Evolutionary conservation across 73 alveolate genomes (phyloP), one percentile per base, ranked within the genome.

Genomic region (Effrenium voratum): DNA sequence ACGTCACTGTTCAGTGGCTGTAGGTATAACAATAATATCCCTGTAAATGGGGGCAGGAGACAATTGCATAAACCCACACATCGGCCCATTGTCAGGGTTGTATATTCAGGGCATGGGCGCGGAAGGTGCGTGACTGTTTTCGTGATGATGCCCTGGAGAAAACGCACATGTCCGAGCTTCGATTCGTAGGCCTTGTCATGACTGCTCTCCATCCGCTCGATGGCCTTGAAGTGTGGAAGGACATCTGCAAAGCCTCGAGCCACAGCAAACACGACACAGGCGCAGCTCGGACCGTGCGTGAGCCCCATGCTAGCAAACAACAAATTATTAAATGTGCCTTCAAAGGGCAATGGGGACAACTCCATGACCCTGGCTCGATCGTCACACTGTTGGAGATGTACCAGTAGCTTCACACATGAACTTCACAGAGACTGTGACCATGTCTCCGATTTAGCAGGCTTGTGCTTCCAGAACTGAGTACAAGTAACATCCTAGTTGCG

Each of bases 201-300:
- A 55, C 59, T 41, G 85, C 59, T 55, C 59, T 41, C 55, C 59
- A 75, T 41, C 59, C 44, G 34, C 45, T 41, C 95, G 38, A 87
- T 63, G 68, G 95, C 70, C 57, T 46, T 70, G 95, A 87, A 87
- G 84, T 87, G 95, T 5, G 95, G 95, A 38, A 87, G 52, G 70
- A 87, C 95, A 45, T 87, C 76, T 52, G 52, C 36, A 34, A 55
- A 85, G 28, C 93, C 76, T 83, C 38, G 52, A 32, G 6, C 8
- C 47, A 40, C 52, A 0, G 84, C 15, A 49, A 10, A 34, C 30
- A 22, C 49, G 34, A n/a, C 28, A 34, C 30, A 12, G 59, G n/a
- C 6, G 86, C 41, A 43, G 6, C n/a, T n/a, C n/a, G 46, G 46
- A 16, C 43, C 28, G 44, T 3, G 36, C 28, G 5, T 72, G 40